Conservation (phyloP, 768 basidiomycete genomes). For the Psilocybe subaeruginosa region DNA sequence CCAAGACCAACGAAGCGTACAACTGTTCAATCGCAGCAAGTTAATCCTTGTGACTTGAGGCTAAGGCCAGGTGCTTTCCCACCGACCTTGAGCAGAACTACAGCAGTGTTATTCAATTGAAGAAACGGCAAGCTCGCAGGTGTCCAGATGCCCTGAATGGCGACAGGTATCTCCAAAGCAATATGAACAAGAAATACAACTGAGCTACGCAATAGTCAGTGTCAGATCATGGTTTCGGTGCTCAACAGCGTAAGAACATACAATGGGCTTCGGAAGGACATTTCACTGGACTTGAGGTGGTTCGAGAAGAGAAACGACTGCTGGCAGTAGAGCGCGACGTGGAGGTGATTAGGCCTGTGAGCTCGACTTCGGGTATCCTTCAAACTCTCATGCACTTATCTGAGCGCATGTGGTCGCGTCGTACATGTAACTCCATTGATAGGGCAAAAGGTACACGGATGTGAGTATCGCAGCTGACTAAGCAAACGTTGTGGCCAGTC, state of each 20-base stretch:
- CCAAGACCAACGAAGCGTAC: conserved; percentile 65
- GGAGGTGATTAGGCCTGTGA: background rate
- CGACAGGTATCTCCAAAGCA: conserved; percentile 77
- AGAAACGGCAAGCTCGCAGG: conserved; percentile 71
- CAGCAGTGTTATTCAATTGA: conserved; percentile 80
- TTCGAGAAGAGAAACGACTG: background rate
- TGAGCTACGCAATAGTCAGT: conserved; percentile 30
- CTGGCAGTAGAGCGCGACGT: background rate
- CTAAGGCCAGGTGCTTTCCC: conserved; percentile 11
- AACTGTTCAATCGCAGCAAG: conserved; percentile 43
- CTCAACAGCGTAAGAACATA: conserved; percentile 25
- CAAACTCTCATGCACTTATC: background rate
- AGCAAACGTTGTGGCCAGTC: background rate
- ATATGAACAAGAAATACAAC: conserved; percentile 78
- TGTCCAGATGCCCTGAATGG: conserved; percentile 73
- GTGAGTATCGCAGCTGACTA: background rate
- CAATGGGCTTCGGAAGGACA: conserved; percentile 41
- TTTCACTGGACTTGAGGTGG: background rate
- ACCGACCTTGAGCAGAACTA: conserved; percentile 74
- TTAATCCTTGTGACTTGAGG: background rate
- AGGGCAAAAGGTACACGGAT: background rate
- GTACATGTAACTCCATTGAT: background rate
- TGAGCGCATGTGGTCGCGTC: conserved; percentile 8
- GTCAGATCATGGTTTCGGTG: background rate
- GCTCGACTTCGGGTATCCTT: background rate